These are phyloP conservation scores for Penicillium crustosum DNA, from an alignment of 2,329 filamentous ascomycete genomes.

Conservation along the genomic window DNA sequence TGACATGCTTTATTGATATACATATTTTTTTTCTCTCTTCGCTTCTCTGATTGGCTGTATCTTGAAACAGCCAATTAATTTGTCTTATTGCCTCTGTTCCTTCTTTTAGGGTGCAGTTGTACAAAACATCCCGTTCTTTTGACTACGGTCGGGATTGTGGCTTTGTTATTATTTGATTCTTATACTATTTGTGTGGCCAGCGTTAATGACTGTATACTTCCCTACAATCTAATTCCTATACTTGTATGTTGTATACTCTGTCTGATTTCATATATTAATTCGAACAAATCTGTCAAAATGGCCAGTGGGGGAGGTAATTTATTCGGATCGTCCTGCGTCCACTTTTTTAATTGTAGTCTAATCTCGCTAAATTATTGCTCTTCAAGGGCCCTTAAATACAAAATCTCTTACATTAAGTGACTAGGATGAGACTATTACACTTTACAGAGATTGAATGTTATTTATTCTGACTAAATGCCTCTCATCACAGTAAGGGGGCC, in stretches of 20 bases:
- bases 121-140: neutral
- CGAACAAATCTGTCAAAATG: neutral
- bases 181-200: neutral
- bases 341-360: neutral
- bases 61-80: neutral
- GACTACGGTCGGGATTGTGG: neutral
- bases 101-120: neutral
- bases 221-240: neutral
- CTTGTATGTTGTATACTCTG: too few species aligned
- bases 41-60: neutral
- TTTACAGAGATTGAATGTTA: neutral
- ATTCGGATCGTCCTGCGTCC: neutral
- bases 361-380: neutral
- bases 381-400: neutral
- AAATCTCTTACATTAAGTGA: neutral
- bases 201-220: neutral
- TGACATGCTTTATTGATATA: conserved; percentile 5
- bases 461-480: neutral
- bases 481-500: neutral
- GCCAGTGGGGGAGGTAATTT: neutral
- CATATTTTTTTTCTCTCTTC: conserved; percentile 1
- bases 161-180: neutral
- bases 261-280: neutral
- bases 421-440: neutral
- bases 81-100: neutral